Conservation (phyloP, 768 basidiomycete species). For the Boletus sp. region DNA sequence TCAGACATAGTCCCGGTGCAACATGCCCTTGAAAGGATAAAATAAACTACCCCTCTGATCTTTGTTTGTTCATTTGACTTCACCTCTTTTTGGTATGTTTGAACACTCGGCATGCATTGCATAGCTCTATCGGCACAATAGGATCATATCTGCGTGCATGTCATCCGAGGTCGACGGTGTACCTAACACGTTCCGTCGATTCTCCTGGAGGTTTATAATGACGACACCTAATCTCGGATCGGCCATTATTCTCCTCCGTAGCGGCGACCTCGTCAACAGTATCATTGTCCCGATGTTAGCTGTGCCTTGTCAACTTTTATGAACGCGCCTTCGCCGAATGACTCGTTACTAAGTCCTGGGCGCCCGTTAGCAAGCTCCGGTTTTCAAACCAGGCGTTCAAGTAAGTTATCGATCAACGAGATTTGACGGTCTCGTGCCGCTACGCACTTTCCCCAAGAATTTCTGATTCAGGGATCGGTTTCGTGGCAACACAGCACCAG, state of each 20-base stretch:
- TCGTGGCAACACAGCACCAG: neutral
- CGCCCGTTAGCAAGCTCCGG: conserved; percentile 13
- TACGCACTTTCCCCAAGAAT: neutral
- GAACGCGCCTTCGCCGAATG: neutral
- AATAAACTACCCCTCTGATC: neutral
- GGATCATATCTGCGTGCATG: neutral
- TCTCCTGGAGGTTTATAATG: neutral
- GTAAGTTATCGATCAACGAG: conserved; percentile 13
- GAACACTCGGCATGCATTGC: neutral
- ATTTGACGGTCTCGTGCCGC: neutral
- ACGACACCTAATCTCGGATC: neutral
- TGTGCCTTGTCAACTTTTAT: neutral
- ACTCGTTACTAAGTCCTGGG: neutral
- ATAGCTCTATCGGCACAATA: neutral
- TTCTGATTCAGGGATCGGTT: conserved; percentile 4
- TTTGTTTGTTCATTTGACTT: neutral
- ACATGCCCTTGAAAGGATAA: neutral
- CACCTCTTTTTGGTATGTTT: neutral
- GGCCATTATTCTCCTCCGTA: neutral
- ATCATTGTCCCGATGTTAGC: conserved; percentile 2
- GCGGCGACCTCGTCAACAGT: neutral
- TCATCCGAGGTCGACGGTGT: conserved; percentile 6
- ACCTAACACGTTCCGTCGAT: neutral
- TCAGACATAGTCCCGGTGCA: neutral
- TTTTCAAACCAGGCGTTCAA: conserved; percentile 20